Base-by-base conservation (phyloP, 805 yeast species). In the Candida awuae region DNA sequence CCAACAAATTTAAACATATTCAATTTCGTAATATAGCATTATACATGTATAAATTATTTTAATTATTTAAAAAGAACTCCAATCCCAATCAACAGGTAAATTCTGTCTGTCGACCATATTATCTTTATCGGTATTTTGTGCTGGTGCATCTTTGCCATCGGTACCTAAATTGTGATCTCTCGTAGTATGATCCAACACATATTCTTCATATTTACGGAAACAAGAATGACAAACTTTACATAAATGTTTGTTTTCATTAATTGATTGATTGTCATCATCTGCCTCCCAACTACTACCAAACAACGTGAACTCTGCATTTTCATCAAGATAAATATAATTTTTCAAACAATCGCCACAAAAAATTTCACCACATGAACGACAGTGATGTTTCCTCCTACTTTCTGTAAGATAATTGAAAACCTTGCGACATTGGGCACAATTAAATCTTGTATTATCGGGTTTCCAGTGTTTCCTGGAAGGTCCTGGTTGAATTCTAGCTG, bases 401-500 rank as follows among this genome's bases (percentile, higher is more conserved):
- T 73, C 56, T 73, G 95, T 65, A 77, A 81, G 50, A 79, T 52
- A 78, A 27, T 87, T 80, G 62, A 90, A 88, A 14, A 67, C 55
- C 51, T 71, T 74, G 37, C 69, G 64, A 61, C 97, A 90, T 19
- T 71, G 68, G 12, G 73, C 69, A 58, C 97, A 90, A 35, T 71
- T 67, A 34, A 66, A 58, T 27, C 83, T 74, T 16, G 73, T 56
- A 33, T 71, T 71, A 59, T 90, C 95, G 19, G 84, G 76, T 37
- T 79, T 66, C 92, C 92, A 83, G 53, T 82, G 90, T 8, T 61
- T 64, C 34, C 75, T 63, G 0, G 82, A 71, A 3, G 84, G 84
- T 6, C 56, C 61, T 12, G 19, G n/a, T 25, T 39, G n/a, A 22
- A 16, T 28, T 45, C 50, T 4, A 35, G 37, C 12, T 34, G 30